These are phyloP conservation scores for Xenosphaeropsis pyriputrescens DNA, from an alignment of 2,329 filamentous ascomycete species.

Conservation along the genomic window DNA sequence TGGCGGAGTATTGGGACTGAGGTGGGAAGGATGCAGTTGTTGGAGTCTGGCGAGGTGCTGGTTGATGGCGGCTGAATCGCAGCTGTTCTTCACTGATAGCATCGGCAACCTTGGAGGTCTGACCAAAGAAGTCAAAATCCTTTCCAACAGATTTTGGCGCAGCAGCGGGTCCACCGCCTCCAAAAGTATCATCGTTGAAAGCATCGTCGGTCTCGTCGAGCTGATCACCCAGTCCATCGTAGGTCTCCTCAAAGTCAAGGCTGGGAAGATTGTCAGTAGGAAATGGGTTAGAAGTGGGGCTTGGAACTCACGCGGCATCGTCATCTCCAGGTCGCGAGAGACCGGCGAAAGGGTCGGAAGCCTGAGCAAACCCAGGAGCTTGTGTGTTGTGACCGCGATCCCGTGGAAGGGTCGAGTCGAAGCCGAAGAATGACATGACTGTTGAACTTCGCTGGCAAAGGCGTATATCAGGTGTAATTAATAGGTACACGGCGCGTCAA, in stretches of 20 bases:
- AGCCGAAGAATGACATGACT: constrained; percentile 84
- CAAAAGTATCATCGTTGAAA: constrained; percentile 96
- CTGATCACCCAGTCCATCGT: constrained; percentile 83
- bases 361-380: constrained; percentile 69
- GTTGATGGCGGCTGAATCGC: constrained; percentile 64
- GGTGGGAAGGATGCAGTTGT: constrained; percentile 22
- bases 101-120: constrained; percentile 73
- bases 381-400: constrained; percentile 49
- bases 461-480: no score
- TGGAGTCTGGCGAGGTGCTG: constrained; percentile 31
- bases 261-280: constrained; percentile 27
- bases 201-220: constrained; percentile 86
- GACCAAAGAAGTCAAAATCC: constrained; percentile 94
- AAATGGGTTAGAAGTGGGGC: not conserved
- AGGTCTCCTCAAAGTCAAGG: constrained; percentile 91
- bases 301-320: constrained; percentile 23
- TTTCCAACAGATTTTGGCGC: constrained; percentile 50
- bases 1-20: constrained; percentile 28
- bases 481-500: no score
- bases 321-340: constrained; percentile 53
- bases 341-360: constrained; percentile 76
- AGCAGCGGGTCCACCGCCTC: constrained; percentile 28
- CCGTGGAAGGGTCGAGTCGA: constrained; percentile 54
- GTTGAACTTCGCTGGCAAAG: not conserved
- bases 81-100: constrained; percentile 86